A percentile compares a stretch with the other conserved stretches of the same genome.
Evolutionary conservation across 1,139 yeast species (phyloP).

Genomic region (Scheffersomyces segobiensis): DNA sequence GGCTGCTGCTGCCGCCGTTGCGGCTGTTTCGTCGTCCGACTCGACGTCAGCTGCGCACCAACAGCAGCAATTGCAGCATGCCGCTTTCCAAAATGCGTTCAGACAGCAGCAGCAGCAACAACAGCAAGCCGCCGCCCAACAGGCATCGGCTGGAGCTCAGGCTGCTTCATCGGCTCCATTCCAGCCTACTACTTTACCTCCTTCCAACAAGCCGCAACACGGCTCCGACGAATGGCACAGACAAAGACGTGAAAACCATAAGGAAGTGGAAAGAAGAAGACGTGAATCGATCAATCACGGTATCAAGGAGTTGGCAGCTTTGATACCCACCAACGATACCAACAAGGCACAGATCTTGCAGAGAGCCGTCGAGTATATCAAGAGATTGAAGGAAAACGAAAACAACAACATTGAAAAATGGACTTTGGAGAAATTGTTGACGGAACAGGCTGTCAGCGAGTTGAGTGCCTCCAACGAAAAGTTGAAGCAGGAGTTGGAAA

Average conservation of each 20-base stretch:
- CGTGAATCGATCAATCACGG: constrained; percentile 91
- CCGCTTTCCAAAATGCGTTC: constrained; percentile 33
- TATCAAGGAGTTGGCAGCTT: constrained; percentile 76
- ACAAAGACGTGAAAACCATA: constrained; percentile 85
- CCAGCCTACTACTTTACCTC: constrained; percentile 38
- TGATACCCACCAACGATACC: constrained; percentile 86
- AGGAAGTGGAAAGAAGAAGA: constrained; percentile 96
- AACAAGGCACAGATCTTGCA: constrained; percentile 89
- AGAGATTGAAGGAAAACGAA: constrained; percentile 85
- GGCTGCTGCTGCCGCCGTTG: constrained; percentile 38
- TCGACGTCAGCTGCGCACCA: constrained; percentile 16
- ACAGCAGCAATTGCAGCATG: constrained; percentile 26
- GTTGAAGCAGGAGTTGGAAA: constrained; percentile 75
- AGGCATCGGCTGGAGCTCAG: constrained; percentile 5
- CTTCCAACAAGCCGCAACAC: constrained; percentile 48
- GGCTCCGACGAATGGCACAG: constrained; percentile 88
- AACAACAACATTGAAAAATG: constrained; percentile 87
- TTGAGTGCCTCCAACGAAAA: constrained; percentile 76
- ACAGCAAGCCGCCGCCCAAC: constrained; percentile 15
- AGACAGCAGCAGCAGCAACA: constrained; percentile 23
- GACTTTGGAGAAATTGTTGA: constrained; percentile 86
- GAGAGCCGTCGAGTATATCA: constrained; percentile 86
- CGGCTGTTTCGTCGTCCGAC: constrained; percentile 17
- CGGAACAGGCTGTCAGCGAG: constrained; percentile 89
- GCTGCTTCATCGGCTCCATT: constrained; percentile 14